Base-by-base conservation (phyloP, 208 protist genomes). In the Trypanosoma brucei region DNA sequence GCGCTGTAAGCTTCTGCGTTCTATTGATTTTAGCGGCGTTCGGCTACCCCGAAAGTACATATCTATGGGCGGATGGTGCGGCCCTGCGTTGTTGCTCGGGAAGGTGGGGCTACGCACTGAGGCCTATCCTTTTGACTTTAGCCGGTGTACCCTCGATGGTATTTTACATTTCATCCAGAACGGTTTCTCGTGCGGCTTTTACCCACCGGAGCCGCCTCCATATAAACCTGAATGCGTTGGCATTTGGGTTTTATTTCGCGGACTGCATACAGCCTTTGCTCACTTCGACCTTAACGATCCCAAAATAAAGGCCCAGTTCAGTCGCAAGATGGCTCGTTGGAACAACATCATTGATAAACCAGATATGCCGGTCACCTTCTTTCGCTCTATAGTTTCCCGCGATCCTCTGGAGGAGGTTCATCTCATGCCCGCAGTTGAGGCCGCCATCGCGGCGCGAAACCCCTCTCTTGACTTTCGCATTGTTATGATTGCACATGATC, bases 51-150 rank as follows among this genome's bases (percentile, higher is more conserved):
- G 78, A 14, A 83, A 83, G 59, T 84, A 79, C 62, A 69, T 93
- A 37, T 93, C 86, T 0, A 72, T 93, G 30, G 83, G 83, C 45
- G 83, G 83, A 1, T 93, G 83, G 83, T 90, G 86, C 61, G 86
- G 83, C 11, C 81, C 86, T 4, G 81, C 86, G 40, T 60, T 93
- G 33, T 78, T 89, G 9, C 61, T 93, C 2, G 83, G 86, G 46
- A 87, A 86, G 68, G 45, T 90, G 0, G 86, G 81, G 3, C 75
- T 93, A 38, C 83, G 78, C 63, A 88, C 67, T 6, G 81, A 88
- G 67, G 75, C 83, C 1, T 93, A 83, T 52, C 81, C 80, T 13
- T 82, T 93, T 59, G 83, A 88, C 75, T 93, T 93, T 73, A 83
- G 78, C 62, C 79, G 81, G 11, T 69, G 68, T 55, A 93, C 83